Evolutionary conservation across 257 asterid genomes (phyloP), one percentile per base, ranked within the genome.

Genomic region (Solanum clarkiae): DNA sequence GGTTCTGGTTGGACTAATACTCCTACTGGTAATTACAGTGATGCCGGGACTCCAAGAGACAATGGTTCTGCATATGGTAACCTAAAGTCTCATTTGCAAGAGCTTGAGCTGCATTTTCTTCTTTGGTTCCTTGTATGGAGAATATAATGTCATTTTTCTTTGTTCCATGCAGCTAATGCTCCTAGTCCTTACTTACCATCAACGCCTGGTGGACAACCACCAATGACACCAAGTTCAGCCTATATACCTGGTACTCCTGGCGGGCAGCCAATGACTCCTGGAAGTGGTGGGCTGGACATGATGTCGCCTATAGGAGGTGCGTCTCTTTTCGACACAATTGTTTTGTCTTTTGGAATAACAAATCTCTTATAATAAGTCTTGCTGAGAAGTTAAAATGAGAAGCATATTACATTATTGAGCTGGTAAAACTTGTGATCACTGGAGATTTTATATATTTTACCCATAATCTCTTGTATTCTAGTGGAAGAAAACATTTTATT

Each of bases 131-230:
- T 36, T 44, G 51, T 59, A 26, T 66, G 45, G 40, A 75, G 55
- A 60, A 70, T 56, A 26, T 72, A 40, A 44, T 20, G 22, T 49
- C 22, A 56, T 77, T 32, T 68, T 62, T 62, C 32, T 71, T 72
- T 87, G 74, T 80, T 84, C 32, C 63, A 84, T 82, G 74, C 93
- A 97, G 99, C 93, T 86, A 97, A 95, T 94, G 99, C 97, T 84
- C 98, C 99, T 36, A 97, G 98, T 85, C 99, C 99, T n/a, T 95
- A 95, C 90, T 83, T 97, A 88, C 98, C 99, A 57, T 94, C 98
- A 15, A 95, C 98, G 57, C 98, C 99, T 54, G 98, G 99, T 81
- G 99, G 99, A 63, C 98, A 94, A 86, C 98, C 97, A 62, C 99
- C 99, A 8, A 93, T 94, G 98, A 96, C 98, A 0, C 98, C 99